A percentile compares a stretch with the other conserved stretches of the same genome.
These are phyloP conservation scores for Collybiopsis confluens DNA, from an alignment of 768 basidiomycete species.

Conservation along the genomic window DNA sequence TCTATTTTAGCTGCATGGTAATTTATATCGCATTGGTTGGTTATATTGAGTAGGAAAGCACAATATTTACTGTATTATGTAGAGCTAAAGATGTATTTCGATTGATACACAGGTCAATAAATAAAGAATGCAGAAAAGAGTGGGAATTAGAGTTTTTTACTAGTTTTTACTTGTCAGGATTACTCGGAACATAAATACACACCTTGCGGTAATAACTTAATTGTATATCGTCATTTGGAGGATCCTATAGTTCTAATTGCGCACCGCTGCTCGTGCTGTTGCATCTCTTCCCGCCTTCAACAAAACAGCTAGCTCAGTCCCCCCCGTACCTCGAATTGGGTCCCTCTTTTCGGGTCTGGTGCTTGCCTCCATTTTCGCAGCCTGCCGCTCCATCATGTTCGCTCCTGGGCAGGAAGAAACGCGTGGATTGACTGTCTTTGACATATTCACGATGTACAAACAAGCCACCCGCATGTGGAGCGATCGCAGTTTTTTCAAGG, in stretches of 20 bases:
- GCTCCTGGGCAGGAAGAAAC: slow-evolving; percentile 47
- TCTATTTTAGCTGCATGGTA: neutral
- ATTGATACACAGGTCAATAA: no score
- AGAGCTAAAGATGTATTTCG: no score
- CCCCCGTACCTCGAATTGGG: slow-evolving; percentile 81
- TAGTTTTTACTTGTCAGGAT: no score
- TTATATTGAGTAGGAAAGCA: no score
- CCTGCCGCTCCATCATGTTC: slow-evolving; percentile 49
- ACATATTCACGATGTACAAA: slow-evolving; percentile 84
- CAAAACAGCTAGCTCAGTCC: slow-evolving; percentile 75
- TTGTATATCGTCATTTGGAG: no score
- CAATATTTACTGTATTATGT: no score
- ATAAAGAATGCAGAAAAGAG: no score
- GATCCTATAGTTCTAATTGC: slow-evolving; percentile 19
- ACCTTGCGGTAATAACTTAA: neutral
- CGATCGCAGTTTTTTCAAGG: slow-evolving; percentile 82
- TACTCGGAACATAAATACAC: no score
- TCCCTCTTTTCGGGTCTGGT: slow-evolving; percentile 23
- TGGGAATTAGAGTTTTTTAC: no score
- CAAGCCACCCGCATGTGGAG: slow-evolving; percentile 87
- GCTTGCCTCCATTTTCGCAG: slow-evolving; percentile 33
- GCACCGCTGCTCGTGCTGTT: slow-evolving; percentile 61
- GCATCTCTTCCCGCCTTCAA: slow-evolving; percentile 90
- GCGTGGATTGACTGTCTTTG: slow-evolving; percentile 48
- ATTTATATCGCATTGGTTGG: no score